Base-by-base conservation (phyloP, 495 filamentous ascomycete genomes). In the Hypomontagnella submonticulosa region DNA sequence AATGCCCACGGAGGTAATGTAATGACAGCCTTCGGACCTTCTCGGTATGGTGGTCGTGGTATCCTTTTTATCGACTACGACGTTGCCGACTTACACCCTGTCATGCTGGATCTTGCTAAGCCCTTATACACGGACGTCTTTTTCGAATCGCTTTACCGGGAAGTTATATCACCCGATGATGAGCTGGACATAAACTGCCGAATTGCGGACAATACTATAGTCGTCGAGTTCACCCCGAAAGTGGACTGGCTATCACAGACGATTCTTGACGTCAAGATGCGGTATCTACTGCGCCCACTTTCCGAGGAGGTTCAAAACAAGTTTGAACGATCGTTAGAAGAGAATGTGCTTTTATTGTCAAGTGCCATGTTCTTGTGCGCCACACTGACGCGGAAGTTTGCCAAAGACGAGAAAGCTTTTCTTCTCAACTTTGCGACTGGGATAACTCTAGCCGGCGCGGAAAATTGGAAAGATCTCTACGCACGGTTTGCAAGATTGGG, bases 111-210 rank as follows among this genome's bases (percentile, higher is more conserved):
- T 8, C 0, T 33, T 4, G 46, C 46, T 1, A 33, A 23, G 9
- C 10, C 46, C 7, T 49, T 49, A 5, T 49, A 49, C n/a, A 27
- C 12, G n/a, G 46, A 49, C 11, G 46, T 18, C 19, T 49, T 33
- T 27, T 49, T 34, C 23, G 46, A 49, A 13, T 27, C 12, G 12
- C 13, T 9, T 10, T 23, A 4, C 2, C 0, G 30, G 0, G n/a
- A 11, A n/a, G 7, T 13, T 15, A 10, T 49, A 4, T 49, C 23
- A 2, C 13, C 0, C 0, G 4, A n/a, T n/a, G n/a, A n/a, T n/a
- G 1, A 13, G 12, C 23, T 13, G 27, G 4, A 3, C 4, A 11
- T 49, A 15, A 49, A 4, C 8, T 49, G 9, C 3, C 1, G 4
- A 0, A 2, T 18, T 4, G 33, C 46, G 1, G n/a, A 11, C 13